Base-by-base conservation (phyloP, 768 basidiomycete genomes). In the Epithele typhae region DNA sequence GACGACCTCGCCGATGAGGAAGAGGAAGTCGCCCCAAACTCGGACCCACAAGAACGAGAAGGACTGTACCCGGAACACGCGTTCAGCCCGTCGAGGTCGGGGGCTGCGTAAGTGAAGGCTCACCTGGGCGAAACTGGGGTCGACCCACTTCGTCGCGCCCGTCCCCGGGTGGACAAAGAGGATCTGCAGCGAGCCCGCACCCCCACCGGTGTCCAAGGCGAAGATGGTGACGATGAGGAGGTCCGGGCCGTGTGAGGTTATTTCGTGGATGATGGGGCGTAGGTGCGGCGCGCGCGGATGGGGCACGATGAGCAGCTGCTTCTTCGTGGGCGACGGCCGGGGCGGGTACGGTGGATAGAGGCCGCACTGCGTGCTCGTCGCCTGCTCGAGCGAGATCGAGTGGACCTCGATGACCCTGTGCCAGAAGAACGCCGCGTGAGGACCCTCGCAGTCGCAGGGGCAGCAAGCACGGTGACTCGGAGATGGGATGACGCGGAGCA, bases 1-100 rank as follows among this genome's bases (percentile, higher is more conserved):
- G 40, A 56, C 45, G 10, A 61, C 48, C 45, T 60, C 55, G 3
- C 68, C 68, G 2, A 67, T 51, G 21, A 72, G 48, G 24, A 67
- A 54, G 14, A 73, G 52, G 32, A 59, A 63, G 10, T 59, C 53
- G 3, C 56, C 51, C 40, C 57, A 61, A 27, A 73, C 45, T 36
- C 61, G 60, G 32, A 70, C 60, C 37, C 64, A 65, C 6, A 71
- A 37, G 45, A 64, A 60, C 18, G 62, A 57, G 21, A 70, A 60
- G 18, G 58, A 52, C 68, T 70, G 35, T 9, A n/a, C 15, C 6
- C 7, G 6, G n/a, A 7, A 17, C 35, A n/a, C 12, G 8, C 8
- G 6, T 7, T 8, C 6, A 32, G 9, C 15, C 30, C 9, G 9
- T 32, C 30, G 30, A 32, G 15, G 30, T 9, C 9, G 15, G 17